Base-by-base conservation (phyloP, 2,329 filamentous ascomycete species). In the Fusarium tricinctum region DNA sequence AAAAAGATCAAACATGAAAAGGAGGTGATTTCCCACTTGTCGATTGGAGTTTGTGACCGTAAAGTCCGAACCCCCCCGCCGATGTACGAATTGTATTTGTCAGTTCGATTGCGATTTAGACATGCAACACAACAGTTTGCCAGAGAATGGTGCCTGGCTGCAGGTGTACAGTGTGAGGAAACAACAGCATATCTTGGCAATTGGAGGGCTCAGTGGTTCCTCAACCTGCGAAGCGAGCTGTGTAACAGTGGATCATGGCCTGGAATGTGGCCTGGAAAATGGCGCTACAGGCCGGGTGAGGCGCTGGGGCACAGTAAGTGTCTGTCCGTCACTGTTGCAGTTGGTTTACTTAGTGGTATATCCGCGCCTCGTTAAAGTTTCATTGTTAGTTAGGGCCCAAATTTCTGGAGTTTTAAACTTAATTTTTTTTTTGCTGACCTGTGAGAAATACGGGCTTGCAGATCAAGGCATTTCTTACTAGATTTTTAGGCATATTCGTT, bases 81-180 rank as follows among this genome's bases (percentile, higher is more conserved):
- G 50, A 57, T 32, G 22, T 15, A n/a, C 35, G 17, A n/a, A 38
- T 23, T 32, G 30, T 30, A 43, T 58, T 63, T 52, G 60, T 64
- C 23, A 56, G 28, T 44, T 28, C 28, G 4, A 30, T 30, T 48
- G 38, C 30, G 32, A 28, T 15, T 38, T 38, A 17, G 9, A 22
- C 23, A 13, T 44, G 7, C 42, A 44, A 12, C 8, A 3, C 42
- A 44, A 7, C 14, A 6, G 19, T 47, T 20, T 20, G 35, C 8
- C 26, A 26, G 38, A 32, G 23, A 38, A 42, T 30, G 19, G 46
- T 56, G 39, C 26, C 47, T 51, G 28, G 35, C 15, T 28, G 13
- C 51, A 30, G 19, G 14, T 42, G 45, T 43, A 66, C 62, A 62
- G 63, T 66, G 50, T 35, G 62, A 44, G 14, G 39, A 42, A 43